Conservation (phyloP, 2,329 filamentous ascomycete genomes). For the Sporothrix pallida region DNA sequence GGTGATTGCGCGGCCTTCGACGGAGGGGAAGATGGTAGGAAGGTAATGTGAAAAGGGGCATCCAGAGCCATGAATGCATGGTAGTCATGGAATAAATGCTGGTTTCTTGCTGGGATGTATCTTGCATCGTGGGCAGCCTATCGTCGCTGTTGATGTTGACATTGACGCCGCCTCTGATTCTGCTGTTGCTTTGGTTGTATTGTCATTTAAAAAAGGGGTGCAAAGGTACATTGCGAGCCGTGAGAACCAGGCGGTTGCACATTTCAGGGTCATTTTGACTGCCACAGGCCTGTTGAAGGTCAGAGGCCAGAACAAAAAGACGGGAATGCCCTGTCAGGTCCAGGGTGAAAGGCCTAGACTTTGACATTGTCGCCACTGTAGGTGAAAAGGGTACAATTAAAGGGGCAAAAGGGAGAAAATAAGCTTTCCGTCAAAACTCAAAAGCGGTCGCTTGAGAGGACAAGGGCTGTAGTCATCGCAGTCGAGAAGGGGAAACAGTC, state of each 20-base stretch:
- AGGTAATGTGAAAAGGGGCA: background rate
- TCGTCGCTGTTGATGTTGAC: background rate
- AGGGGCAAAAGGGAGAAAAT: background rate
- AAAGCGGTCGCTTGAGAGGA: background rate
- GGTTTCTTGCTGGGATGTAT: slow-evolving; percentile 9
- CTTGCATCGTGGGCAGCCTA: background rate
- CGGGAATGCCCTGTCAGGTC: background rate
- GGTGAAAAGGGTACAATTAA: background rate
- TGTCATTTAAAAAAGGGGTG: slow-evolving; percentile 15
- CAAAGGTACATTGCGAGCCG: background rate
- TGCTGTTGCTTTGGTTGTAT: background rate
- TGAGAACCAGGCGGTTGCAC: background rate
- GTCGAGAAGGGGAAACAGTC: background rate
- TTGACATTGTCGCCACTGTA: background rate
- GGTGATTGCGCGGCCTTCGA: slow-evolving; percentile 13
- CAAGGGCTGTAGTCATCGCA: background rate
- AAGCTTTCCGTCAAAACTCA: slow-evolving; percentile 21
- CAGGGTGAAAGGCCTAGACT: background rate
- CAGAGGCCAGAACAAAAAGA: background rate
- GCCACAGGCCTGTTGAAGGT: too few relatives aligned
- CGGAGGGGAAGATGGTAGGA: background rate
- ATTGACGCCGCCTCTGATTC: background rate
- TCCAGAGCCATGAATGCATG: background rate
- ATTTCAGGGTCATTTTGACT: background rate
- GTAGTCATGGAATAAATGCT: background rate